A percentile compares a stretch with the other conserved stretches of the same genome.
Conservation (phyloP, 495 filamentous ascomycete genomes). For the Penicillium desertorum region DNA sequence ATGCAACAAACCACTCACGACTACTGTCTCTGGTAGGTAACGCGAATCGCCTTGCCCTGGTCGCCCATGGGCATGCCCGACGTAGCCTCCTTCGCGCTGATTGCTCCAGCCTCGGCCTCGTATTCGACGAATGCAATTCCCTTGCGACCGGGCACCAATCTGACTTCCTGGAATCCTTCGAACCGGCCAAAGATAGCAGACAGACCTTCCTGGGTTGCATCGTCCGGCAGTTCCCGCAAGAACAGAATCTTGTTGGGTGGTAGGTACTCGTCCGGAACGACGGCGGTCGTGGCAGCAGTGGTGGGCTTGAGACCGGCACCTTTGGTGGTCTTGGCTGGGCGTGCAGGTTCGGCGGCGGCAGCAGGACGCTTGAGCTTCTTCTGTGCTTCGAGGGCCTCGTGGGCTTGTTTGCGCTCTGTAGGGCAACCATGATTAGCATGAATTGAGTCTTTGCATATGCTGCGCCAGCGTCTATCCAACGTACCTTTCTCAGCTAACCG, state of each 20-base stretch:
- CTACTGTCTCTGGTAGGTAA: constrained; percentile 90
- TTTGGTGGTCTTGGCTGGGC: constrained; percentile 70
- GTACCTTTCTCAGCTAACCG: constrained; percentile 88
- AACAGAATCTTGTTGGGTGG: constrained; percentile 98
- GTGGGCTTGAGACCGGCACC: constrained; percentile 82
- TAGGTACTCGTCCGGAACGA: constrained; percentile 94
- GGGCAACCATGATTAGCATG: constrained; percentile 11
- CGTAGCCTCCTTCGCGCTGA: constrained; percentile 91
- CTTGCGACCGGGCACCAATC: constrained; percentile 79
- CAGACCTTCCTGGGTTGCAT: constrained; percentile 76
- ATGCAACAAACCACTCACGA: constrained; percentile 13
- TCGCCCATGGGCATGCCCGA: constrained; percentile 84
- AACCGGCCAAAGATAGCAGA: constrained; percentile 81
- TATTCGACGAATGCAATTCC: constrained; percentile 98
- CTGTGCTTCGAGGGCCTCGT: constrained; percentile 76
- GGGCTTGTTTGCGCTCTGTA: constrained; percentile 87
- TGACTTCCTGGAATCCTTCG: constrained; percentile 92
- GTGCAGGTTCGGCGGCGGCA: constrained; percentile 48
- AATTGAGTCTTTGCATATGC: not conserved
- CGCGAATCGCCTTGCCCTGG: constrained; percentile 66
- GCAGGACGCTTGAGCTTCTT: constrained; percentile 79
- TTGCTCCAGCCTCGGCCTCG: constrained; percentile 83
- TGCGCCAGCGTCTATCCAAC: constrained; percentile 18
- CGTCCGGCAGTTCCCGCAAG: constrained; percentile 87
- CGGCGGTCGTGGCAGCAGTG: constrained; percentile 62